Percentiles rank a stretch among this genome's conserved stretches.
Conservation (phyloP, 441 rosid genomes). For the Jatropha podagrica region DNA sequence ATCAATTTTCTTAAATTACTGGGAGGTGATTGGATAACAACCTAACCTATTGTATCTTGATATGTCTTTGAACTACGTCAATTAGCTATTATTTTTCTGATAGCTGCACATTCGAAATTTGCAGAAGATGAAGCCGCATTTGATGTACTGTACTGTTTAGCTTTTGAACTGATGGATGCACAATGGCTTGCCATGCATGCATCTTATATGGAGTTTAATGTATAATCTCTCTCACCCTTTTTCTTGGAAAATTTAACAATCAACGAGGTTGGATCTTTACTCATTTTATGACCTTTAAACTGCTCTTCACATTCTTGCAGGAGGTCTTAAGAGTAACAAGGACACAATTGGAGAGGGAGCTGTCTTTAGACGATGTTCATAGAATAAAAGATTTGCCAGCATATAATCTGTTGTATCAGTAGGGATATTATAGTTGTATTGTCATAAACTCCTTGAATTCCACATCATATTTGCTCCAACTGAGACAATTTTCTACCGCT, state of each 20-base stretch:
- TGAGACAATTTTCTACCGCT: neutral
- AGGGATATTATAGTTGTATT: neutral
- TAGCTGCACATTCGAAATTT: conserved; percentile 7
- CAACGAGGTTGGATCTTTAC: no score
- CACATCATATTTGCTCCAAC: neutral
- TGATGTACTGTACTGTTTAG: conserved; percentile 81
- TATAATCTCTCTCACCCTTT: conserved; percentile 29
- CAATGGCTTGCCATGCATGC: conserved; percentile 99
- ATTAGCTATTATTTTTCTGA: neutral
- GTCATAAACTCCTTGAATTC: neutral
- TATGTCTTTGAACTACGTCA: neutral
- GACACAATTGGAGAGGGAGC: conserved; percentile 80
- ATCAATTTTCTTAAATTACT: conserved; percentile 72
- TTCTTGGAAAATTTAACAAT: neutral
- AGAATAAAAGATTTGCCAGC: conserved; percentile 80
- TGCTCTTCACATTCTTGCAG: conserved; percentile 39
- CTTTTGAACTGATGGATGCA: conserved; percentile 97
- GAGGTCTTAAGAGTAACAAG: conserved; percentile 80
- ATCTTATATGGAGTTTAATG: conserved; percentile 98
- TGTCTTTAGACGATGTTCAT: conserved; percentile 70
- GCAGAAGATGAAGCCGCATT: conserved; percentile 93
- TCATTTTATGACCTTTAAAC: neutral
- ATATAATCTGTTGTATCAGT: conserved; percentile 67
- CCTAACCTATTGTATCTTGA: conserved; percentile 10
- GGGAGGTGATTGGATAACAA: conserved; percentile 52